Percentiles rank a stretch among this genome's conserved stretches.
Evolutionary conservation across 495 filamentous ascomycete species (phyloP).

Genomic region (Trichoderma virens): DNA sequence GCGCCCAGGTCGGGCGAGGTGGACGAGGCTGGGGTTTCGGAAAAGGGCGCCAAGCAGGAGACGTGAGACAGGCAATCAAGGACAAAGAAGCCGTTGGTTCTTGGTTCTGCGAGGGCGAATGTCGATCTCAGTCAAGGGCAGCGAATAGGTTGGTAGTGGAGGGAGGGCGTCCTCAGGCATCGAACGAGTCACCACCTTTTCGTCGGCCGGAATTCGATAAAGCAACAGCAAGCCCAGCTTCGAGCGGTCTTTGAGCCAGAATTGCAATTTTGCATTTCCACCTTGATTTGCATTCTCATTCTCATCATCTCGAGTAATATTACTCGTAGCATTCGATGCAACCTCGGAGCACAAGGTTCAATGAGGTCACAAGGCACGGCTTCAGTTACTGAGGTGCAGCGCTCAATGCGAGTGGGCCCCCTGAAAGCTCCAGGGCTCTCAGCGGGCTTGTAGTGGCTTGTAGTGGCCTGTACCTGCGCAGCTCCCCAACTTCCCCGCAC

Average conservation of each 20-base stretch:
- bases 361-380: too few relatives aligned
- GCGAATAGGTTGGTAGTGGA: not conserved
- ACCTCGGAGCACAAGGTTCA: too few relatives aligned
- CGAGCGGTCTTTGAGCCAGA: not conserved
- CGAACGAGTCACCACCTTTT: too few relatives aligned
- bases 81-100: too few relatives aligned
- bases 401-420: too few relatives aligned
- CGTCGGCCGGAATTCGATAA: not conserved
- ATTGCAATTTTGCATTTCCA: not conserved
- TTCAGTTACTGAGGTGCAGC: too few relatives aligned
- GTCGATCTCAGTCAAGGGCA: not conserved
- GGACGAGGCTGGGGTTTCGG: not conserved
- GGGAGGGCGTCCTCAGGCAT: too few relatives aligned
- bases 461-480: slow-evolving; percentile 1
- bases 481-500: not conserved
- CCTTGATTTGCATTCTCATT: too few relatives aligned
- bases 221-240: not conserved
- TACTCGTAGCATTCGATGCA: too few relatives aligned
- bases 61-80: not conserved
- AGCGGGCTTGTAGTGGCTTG: not conserved
- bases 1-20: not conserved
- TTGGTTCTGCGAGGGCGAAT: not conserved
- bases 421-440: too few relatives aligned
- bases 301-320: too few relatives aligned
- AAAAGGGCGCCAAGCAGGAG: not conserved